phyloP scores from a whole-genome alignment of 1,139 yeast genomes.

The Komagataea norvegica region DNA sequence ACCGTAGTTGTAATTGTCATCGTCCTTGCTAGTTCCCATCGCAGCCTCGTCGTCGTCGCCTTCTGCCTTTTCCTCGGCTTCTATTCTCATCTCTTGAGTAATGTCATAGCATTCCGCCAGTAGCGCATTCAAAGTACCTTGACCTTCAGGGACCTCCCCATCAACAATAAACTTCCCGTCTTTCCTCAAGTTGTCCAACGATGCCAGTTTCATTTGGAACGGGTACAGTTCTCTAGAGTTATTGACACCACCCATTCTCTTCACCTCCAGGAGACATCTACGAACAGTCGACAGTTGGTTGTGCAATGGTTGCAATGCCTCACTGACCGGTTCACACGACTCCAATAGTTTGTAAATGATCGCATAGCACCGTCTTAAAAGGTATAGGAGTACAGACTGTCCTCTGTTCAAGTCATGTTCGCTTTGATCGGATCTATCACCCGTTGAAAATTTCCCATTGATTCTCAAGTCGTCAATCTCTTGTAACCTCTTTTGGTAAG shows the following conservation, averaged over 20 bases:
- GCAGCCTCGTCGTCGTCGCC: too few relatives aligned
- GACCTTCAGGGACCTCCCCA: conserved; percentile 92
- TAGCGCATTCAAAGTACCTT: conserved; percentile 85
- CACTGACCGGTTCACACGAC: conserved; percentile 91
- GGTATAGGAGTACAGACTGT: conserved; percentile 68
- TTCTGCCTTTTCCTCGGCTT: conserved; percentile 61
- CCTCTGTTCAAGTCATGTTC: conserved; percentile 32
- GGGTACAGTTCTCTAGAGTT: conserved; percentile 88
- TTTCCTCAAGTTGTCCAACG: conserved; percentile 75
- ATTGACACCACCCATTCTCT: conserved; percentile 87
- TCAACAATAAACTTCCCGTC: conserved; percentile 92
- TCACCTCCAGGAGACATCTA: conserved; percentile 81
- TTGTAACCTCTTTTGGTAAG: conserved; percentile 68
- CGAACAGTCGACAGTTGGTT: conserved; percentile 90
- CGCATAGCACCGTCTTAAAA: conserved; percentile 86
- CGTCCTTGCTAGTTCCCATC: conserved; percentile 15
- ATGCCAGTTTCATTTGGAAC: conserved; percentile 88
- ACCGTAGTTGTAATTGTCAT: conserved; percentile 20
- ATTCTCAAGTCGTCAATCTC: conserved; percentile 68
- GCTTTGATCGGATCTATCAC: conserved; percentile 3
- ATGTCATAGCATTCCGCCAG: conserved; percentile 94
- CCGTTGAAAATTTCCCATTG: conserved; percentile 45
- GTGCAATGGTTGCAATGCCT: conserved; percentile 86
- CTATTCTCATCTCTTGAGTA: conserved; percentile 83
- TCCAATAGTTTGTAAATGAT: conserved; percentile 82